These are phyloP conservation scores for Coemansia guatemalensis DNA, from an alignment of 192 early-diverging fungal species.

Conservation along the genomic window DNA sequence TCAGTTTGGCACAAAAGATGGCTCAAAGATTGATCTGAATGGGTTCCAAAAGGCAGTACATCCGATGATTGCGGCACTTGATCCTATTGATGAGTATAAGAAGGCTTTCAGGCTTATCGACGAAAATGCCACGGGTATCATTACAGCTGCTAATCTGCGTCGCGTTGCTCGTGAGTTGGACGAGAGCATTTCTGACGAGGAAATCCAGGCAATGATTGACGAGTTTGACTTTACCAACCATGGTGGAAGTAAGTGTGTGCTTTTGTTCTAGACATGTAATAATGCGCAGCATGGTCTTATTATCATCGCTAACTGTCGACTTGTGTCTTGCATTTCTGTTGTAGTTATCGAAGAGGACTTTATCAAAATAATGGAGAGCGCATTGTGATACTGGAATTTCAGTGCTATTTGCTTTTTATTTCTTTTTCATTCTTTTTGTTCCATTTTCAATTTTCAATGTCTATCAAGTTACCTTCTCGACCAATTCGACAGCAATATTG, in stretches of 20 bases:
- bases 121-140: conserved; percentile 64
- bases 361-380: conserved; percentile 75
- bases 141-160: conserved; percentile 64
- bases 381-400: conserved; percentile 10
- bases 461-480: no score
- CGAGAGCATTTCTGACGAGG: conserved; percentile 77
- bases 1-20: conserved; percentile 58
- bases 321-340: neutral
- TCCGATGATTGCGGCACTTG: conserved; percentile 66
- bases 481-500: no score
- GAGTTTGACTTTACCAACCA: conserved; percentile 87
- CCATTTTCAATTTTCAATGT: neutral
- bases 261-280: neutral
- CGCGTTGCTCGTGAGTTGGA: conserved; percentile 80
- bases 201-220: conserved; percentile 85
- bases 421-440: neutral
- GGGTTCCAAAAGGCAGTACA: conserved; percentile 72
- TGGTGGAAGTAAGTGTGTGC: conserved; percentile 67
- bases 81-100: conserved; percentile 79
- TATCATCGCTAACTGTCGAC: neutral
- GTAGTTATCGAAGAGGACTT: conserved; percentile 84
- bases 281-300: no score
- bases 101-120: conserved; percentile 83
- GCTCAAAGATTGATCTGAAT: conserved; percentile 60
- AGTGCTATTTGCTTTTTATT: neutral